Evolutionary conservation across 1,139 yeast genomes (phyloP), one percentile per base, ranked within the genome.

Genomic region (Geotrichum klebahnii): DNA sequence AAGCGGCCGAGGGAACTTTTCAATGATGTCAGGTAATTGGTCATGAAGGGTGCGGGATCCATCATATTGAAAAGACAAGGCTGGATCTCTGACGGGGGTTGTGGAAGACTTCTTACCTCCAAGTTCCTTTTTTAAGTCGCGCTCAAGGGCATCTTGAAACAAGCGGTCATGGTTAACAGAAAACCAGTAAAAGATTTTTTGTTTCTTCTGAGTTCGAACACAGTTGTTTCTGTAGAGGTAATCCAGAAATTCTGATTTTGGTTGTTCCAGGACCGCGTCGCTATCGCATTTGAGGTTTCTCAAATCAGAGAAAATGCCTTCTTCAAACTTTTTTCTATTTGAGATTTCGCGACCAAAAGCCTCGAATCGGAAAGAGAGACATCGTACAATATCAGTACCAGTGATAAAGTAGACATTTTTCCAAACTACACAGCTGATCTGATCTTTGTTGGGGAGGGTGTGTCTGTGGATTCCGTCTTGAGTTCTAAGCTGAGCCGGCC

Each of bases 141-240:
- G 74, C 67, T 90, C 97, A 50, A 92, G 71, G 0, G 97, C 97
- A 67, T 92, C 98, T 2, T 92, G 82, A 77, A 92, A 90, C 46
- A 92, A 71, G 62, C 86, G 82, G 65, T 92, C 97, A 68, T 92
- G 97, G 39, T 94, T 92, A 5, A 92, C 97, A 63, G 90, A 84
- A 66, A 86, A 90, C 98, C 98, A 92, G 66, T 84, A 89, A 65
- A 92, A 92, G 36, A 92, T 97, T 66, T 92, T 92, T 66, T 92
- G 98, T 65, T 92, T 92, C 74, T 92, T 92, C 63, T 92, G 97
- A 1, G 98, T 92, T 59, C 96, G 77, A 22, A 92, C 75, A 66
- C 98, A 90, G 56, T 84, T 81, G 64, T 92, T 88, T 61, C 84
- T 85, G 68, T 84, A 88, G 41, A 92, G 71, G 60, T 90, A 89